phyloP scores from a whole-genome alignment of 768 basidiomycete genomes.

The Boletellus ananiceps region DNA sequence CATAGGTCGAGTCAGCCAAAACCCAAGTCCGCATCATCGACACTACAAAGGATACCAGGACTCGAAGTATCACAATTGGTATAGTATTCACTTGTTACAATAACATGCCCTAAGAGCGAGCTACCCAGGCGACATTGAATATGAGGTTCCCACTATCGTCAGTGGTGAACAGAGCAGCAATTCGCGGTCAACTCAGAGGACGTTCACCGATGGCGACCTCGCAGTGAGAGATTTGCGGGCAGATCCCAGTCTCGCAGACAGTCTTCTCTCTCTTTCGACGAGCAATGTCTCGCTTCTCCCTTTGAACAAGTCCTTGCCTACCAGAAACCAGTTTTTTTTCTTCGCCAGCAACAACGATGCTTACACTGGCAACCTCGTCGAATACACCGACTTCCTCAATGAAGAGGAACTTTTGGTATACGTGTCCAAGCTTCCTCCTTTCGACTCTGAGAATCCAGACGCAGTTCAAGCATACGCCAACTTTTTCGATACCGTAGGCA shows the following conservation, averaged over 20 bases:
- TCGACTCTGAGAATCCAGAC: neutral
- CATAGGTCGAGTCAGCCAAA: neutral
- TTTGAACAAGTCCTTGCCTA: constrained; percentile 3
- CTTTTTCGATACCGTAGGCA: constrained; percentile 7
- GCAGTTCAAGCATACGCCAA: constrained; percentile 2
- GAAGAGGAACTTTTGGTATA: constrained; percentile 5
- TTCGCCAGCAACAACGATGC: neutral
- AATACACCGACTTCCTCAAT: constrained; percentile 4
- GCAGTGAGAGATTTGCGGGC: neutral
- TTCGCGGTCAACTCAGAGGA: neutral
- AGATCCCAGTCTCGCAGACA: constrained; percentile 3
- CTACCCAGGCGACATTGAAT: constrained; percentile 1
- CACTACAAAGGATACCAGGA: constrained; percentile 2
- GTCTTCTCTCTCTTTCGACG: constrained; percentile 3
- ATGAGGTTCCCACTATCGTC: constrained; percentile 3
- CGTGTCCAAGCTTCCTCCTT: neutral
- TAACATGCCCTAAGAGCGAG: neutral
- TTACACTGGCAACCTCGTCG: constrained; percentile 1
- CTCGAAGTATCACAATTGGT: neutral
- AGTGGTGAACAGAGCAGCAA: neutral
- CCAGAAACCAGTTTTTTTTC: constrained; percentile 2
- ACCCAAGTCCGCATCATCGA: constrained; percentile 4
- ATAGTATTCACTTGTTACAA: neutral
- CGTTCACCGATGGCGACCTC: neutral
- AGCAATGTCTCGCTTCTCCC: constrained; percentile 2